Base-by-base conservation (phyloP, 2,329 filamentous ascomycete species). In the Verticillium longisporum region DNA sequence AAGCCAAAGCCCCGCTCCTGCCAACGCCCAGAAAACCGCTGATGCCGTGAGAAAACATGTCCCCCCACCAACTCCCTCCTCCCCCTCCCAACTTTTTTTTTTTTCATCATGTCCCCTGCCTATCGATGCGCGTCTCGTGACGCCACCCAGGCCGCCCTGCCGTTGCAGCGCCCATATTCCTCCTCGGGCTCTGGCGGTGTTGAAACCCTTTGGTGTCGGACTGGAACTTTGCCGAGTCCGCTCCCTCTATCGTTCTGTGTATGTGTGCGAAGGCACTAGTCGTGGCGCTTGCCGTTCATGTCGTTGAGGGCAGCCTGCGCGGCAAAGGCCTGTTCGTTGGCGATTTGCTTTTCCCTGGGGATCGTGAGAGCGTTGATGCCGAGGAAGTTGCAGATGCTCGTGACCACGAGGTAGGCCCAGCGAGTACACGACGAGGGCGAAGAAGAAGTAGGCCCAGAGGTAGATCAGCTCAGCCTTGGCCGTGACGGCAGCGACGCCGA, bases 311-410 rank as follows among this genome's bases (percentile, higher is more conserved):
- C 45, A n/a, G 45, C 45, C 18, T 53, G 45, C 45, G 45, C 45
- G 7, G 45, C 45, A 13, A 71, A 70, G n/a, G 77, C 79, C 65
- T 73, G 70, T 71, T 77, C 74, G 69, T 85, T 85, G 67, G 81
- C 82, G 56, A 77, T 68, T 72, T 84, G 83, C 77, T 88, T 88
- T 66, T 83, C 80, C 65, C 75, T 73, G 11, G 86, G 86, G 63
- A 99, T 97, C 1, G 93, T 98, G 66, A 99, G 78, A 70, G 94
- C 97, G 71, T 94, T 95, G 80, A 99, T 99, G 64, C 91, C 92
- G 31, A 99, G 79, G 76, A 90, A 98, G 60, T 88, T 83, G 77
- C 95, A 98, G 69, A 99, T 98, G 72, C 89, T 90, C 64, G 88
- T 90, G 69, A 97, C 92, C 56, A 98, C 93, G 53, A 97, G 80